Conservation (phyloP, 768 basidiomycete genomes). For the Lactifluus pinguis region DNA sequence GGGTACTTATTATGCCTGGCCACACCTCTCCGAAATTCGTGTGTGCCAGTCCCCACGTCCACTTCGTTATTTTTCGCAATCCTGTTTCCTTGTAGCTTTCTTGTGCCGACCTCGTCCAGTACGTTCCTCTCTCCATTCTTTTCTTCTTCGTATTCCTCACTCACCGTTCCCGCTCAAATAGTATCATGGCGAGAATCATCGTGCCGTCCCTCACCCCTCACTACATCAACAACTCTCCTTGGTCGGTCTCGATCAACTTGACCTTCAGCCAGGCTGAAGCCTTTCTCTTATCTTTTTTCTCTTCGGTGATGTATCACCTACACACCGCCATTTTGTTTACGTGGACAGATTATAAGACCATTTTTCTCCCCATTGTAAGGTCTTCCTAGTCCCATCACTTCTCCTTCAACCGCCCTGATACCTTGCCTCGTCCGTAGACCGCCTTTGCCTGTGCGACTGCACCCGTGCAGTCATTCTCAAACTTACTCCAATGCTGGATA, state of each 20-base stretch:
- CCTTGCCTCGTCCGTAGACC: constrained; percentile 3
- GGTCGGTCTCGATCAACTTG: constrained; percentile 13
- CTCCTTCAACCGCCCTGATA: neutral
- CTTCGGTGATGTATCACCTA: constrained; percentile 14
- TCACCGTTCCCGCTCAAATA: neutral
- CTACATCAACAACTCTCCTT: constrained; percentile 9
- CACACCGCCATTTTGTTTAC: constrained; percentile 25
- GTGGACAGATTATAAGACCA: constrained; percentile 25
- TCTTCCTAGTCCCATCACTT: neutral
- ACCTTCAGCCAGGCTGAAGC: constrained; percentile 8
- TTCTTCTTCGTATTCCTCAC: neutral
- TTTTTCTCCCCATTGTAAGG: constrained; percentile 24
- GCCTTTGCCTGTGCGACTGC: constrained; percentile 20
- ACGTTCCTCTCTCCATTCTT: neutral
- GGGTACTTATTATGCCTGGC: constrained; percentile 15
- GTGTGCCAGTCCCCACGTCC: constrained; percentile 9
- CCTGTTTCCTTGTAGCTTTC: neutral
- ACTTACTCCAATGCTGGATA: constrained; percentile 13
- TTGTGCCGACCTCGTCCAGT: constrained; percentile 1
- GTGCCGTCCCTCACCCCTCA: constrained; percentile 16
- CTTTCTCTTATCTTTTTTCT: constrained; percentile 1
- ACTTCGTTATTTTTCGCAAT: neutral
- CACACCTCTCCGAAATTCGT: constrained; percentile 7
- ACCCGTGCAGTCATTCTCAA: constrained; percentile 12
- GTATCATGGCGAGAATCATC: constrained; percentile 15